Conservation (phyloP, 257 asterid species). For the Solanum boliviense region DNA sequence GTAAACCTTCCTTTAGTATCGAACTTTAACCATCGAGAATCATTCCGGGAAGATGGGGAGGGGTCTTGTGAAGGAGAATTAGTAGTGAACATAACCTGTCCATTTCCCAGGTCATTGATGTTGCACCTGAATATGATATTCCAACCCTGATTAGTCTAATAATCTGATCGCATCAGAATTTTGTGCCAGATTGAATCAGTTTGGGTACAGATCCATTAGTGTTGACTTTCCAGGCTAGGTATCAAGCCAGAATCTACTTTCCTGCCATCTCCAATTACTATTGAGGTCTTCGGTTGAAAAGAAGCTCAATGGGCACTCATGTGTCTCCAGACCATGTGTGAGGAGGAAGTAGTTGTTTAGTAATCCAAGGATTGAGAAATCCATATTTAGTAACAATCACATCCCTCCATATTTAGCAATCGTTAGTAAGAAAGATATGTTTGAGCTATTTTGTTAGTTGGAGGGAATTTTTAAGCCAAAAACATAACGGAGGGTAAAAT, state of each 20-base stretch:
- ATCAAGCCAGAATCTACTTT: background rate
- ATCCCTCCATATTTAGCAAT: background rate
- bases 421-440: background rate
- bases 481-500: background rate
- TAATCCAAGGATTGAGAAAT: background rate
- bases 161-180: background rate
- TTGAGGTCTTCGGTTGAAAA: background rate
- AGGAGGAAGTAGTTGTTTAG: background rate
- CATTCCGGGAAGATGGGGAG: background rate
- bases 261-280: background rate
- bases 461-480: background rate
- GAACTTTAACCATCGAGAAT: background rate
- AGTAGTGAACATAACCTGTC: background rate
- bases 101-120: background rate
- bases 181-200: background rate
- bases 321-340: background rate
- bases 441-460: background rate
- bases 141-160: background rate
- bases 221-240: background rate
- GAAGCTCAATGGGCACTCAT: background rate
- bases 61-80: background rate
- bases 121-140: background rate
- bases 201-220: background rate
- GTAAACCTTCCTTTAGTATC: background rate
- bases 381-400: background rate